Evolutionary conservation across 129 eudicot species (phyloP).

Genomic region (Smallanthus sonchifolius): DNA sequence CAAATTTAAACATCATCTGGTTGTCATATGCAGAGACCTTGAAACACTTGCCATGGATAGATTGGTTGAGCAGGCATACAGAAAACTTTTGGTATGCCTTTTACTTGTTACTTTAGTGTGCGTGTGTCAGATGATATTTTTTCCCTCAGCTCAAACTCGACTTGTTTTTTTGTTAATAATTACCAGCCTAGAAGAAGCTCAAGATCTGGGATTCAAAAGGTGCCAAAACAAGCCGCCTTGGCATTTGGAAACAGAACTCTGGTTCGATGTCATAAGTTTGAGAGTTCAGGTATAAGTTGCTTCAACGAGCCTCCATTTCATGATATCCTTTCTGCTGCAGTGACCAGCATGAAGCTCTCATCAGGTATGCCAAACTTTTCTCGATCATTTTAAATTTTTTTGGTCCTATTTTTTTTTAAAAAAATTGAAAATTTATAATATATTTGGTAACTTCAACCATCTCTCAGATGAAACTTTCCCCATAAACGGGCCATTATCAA

Average conservation of each 20-base stretch:
- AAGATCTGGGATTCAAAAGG: conserved; percentile 52
- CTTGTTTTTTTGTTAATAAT: neutral
- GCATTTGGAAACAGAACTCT: conserved; percentile 68
- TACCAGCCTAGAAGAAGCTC: conserved; percentile 62
- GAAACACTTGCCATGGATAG: conserved; percentile 74
- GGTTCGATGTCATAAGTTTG: conserved; percentile 52
- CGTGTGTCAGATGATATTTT: neutral
- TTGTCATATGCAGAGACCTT: conserved; percentile 50
- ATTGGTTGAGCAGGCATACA: conserved; percentile 66
- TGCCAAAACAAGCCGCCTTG: conserved; percentile 63
- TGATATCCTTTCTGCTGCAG: conserved; percentile 51
- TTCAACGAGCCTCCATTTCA: conserved; percentile 60
- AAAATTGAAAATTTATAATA: neutral
- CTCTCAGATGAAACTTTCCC: conserved; percentile 57
- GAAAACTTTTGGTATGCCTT: conserved; percentile 62
- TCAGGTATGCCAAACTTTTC: conserved; percentile 23
- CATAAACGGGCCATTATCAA: conserved; percentile 51
- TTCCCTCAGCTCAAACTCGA: neutral
- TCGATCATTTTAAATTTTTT: neutral
- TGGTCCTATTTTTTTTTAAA: neutral
- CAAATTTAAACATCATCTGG: conserved; percentile 2
- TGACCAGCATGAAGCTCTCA: conserved; percentile 26
- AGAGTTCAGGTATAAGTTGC: conserved; percentile 65
- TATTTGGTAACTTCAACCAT: conserved; percentile 32
- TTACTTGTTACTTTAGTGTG: neutral